Base-by-base conservation (phyloP, 2,329 filamentous ascomycete species). In the Fusarium albidum region DNA sequence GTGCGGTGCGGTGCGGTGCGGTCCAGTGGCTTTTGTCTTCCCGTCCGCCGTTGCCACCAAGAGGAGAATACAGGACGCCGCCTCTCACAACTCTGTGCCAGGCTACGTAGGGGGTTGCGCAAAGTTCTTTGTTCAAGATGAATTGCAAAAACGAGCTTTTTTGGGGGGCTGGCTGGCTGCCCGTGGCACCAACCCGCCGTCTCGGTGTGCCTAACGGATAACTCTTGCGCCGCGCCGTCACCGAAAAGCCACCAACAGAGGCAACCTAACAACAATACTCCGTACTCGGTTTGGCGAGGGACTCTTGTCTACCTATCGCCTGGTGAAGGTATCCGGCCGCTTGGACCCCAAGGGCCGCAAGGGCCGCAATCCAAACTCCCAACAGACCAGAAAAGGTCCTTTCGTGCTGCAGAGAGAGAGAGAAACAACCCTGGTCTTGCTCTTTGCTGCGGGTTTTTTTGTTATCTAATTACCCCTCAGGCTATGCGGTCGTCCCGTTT, bases 291-390 rank as follows among this genome's bases (percentile, higher is more conserved):
- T 50, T 44, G 49, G 55, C 34, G 31, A 37, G 32, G 40, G 49
- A 29, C 32, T 53, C 35, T 28, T 39, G 25, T 14, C n/a, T 8
- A n/a, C n/a, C n/a, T n/a, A n/a, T n/a, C 18, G 28, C 17, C 41
- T 26, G 18, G 32, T 46, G 29, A 49, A 48, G 41, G n/a, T n/a
- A 61, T 48, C 57, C 57, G 49, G 59, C 49, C 26, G 53, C 35
- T 42, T 55, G 58, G 57, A 49, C 37, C 44, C 13, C 18, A 34
- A 21, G 29, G 41, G 18, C 21, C n/a, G n/a, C n/a, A n/a, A n/a
- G 33, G 26, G 41, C 28, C n/a, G 9, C 34, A n/a, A 17, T 31
- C 34, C n/a, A n/a, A 18, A 33, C 38, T 35, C 49, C 58, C 52
- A 44, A 38, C 21, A 56, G 32, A 37, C 45, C 49, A 34, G 21